phyloP scores from a whole-genome alignment of 2,329 filamentous ascomycete species.

The Mycogone perniciosa region DNA sequence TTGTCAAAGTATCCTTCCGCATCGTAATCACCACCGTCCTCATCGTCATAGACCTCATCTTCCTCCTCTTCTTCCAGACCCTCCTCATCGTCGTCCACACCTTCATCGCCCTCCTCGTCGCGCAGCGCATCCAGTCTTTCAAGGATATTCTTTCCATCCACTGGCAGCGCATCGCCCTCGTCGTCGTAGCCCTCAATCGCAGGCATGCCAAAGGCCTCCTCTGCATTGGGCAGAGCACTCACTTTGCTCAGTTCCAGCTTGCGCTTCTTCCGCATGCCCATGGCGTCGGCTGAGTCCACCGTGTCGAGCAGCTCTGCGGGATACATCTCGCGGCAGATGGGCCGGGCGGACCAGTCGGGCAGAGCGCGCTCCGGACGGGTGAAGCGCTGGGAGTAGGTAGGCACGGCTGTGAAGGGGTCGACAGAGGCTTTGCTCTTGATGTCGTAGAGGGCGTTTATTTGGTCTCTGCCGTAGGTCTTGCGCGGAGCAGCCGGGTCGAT shows the following conservation, averaged over 20 bases:
- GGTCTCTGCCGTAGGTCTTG: slow-evolving; percentile 49
- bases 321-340: slow-evolving; percentile 48
- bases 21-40: slow-evolving; percentile 55
- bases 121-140: slow-evolving; percentile 41
- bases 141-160: slow-evolving; percentile 33
- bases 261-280: slow-evolving; percentile 36
- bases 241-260: slow-evolving; percentile 41
- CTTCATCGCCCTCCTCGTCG: slow-evolving; percentile 46
- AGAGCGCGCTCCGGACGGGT: slow-evolving; percentile 44
- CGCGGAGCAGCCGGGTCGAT: slow-evolving; percentile 35
- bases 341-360: slow-evolving; percentile 46
- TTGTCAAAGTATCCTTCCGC: slow-evolving; percentile 56
- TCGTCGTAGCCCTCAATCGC: slow-evolving; percentile 23
- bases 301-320: slow-evolving; percentile 50
- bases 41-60: slow-evolving; percentile 49
- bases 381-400: slow-evolving; percentile 53
- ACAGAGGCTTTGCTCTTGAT: slow-evolving; percentile 48
- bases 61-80: slow-evolving; percentile 40
- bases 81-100: slow-evolving; percentile 45
- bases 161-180: slow-evolving; percentile 23
- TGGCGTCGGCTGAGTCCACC: slow-evolving; percentile 35
- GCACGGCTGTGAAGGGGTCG: slow-evolving; percentile 53
- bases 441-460: slow-evolving; percentile 51
- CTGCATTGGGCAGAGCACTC: slow-evolving; percentile 42
- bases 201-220: slow-evolving; percentile 42